These are phyloP conservation scores for Russula lepida DNA, from an alignment of 768 basidiomycete genomes.

Conservation along the genomic window DNA sequence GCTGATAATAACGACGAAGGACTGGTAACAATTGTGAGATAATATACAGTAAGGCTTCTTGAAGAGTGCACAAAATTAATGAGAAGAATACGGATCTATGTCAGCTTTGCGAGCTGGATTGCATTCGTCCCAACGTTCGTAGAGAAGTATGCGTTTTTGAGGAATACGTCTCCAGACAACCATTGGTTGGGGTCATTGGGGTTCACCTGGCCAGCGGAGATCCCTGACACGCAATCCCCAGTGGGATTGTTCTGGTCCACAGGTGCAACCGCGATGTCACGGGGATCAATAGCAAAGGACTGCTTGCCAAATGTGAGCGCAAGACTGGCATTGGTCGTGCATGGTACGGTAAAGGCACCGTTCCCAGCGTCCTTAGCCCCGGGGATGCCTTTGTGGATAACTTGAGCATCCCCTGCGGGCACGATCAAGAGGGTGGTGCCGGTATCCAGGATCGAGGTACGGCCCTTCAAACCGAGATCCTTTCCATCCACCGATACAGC, in stretches of 20 bases:
- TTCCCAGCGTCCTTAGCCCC: conserved; percentile 45
- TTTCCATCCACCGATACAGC: conserved; percentile 50
- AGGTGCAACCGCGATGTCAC: conserved; percentile 55
- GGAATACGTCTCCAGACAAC: conserved; percentile 69
- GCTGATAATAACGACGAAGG: not conserved
- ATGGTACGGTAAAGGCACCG: conserved; percentile 55
- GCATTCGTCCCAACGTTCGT: conserved; percentile 50
- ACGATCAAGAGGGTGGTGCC: conserved; percentile 40
- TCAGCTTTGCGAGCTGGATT: conserved; percentile 35
- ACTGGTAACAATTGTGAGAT: not conserved
- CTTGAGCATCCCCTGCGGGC: conserved; percentile 40
- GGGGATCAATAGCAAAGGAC: conserved; percentile 53
- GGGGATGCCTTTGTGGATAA: conserved; percentile 47
- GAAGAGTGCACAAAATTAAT: not conserved
- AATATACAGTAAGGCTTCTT: not conserved
- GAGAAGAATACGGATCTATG: not conserved
- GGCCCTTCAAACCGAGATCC: conserved; percentile 42
- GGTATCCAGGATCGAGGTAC: conserved; percentile 59
- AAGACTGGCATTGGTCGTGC: conserved; percentile 45
- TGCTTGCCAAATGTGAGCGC: conserved; percentile 52
- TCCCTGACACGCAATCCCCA: conserved; percentile 65
- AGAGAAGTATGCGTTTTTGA: conserved; percentile 72
- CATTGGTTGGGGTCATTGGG: conserved; percentile 51
- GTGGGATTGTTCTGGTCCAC: conserved; percentile 40
- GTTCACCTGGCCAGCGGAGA: conserved; percentile 54